A percentile compares a stretch with the other conserved stretches of the same genome.
phyloP scores from a whole-genome alignment of 2,329 filamentous ascomycete genomes.

The Apiospora aurea region DNA sequence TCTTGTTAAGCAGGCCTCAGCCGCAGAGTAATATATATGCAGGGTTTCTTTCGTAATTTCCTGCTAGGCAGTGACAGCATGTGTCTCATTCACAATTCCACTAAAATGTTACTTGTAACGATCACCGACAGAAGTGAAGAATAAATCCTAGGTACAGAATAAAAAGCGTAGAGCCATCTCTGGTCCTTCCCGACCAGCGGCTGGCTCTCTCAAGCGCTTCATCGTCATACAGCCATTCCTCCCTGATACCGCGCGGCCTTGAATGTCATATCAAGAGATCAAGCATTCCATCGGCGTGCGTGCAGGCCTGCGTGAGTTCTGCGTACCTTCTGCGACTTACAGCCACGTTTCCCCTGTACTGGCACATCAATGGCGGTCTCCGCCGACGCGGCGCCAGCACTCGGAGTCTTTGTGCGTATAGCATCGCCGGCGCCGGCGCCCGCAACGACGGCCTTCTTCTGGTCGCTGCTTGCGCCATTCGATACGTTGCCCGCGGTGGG shows the following conservation, averaged over 20 bases:
- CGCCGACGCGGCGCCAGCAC: not conserved
- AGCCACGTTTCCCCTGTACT: not conserved
- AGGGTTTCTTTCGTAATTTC: not conserved
- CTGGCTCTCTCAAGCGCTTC: not conserved
- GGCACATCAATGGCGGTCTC: not conserved
- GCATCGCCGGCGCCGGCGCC: not conserved
- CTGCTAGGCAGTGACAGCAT: not conserved
- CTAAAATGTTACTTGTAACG: not conserved
- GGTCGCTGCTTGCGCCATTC: not conserved
- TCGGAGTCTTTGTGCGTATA: not conserved
- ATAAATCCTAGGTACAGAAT: no score
- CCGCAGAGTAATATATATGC: no score
- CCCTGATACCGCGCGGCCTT: not conserved
- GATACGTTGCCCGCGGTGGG: not conserved
- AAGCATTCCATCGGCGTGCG: not conserved
- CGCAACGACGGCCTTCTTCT: not conserved
- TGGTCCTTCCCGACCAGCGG: not conserved
- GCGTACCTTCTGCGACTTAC: constrained; percentile 5
- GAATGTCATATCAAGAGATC: not conserved
- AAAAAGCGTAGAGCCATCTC: no score
- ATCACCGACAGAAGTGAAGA: not conserved
- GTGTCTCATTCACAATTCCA: constrained; percentile 12
- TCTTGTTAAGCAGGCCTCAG: not conserved
- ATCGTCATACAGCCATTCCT: no score
- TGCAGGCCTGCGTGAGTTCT: not conserved